Percentiles rank a stretch among this genome's conserved stretches.
phyloP scores from a whole-genome alignment of 148 eudicot genomes.

The Camellia japonica region DNA sequence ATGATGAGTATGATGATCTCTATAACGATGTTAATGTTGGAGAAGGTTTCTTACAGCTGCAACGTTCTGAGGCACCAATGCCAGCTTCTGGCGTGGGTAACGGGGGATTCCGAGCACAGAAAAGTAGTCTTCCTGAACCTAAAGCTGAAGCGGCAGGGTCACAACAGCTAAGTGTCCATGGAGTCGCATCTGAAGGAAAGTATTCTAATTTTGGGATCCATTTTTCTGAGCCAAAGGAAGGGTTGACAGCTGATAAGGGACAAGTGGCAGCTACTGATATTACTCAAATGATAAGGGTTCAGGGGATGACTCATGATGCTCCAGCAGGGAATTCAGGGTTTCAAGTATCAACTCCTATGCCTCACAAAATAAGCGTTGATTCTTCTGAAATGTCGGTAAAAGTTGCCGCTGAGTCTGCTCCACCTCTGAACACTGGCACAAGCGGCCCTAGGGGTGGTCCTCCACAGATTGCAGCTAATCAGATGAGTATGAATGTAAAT shows the following conservation, averaged over 20 bases:
- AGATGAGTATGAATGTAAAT: slow-evolving; percentile 35
- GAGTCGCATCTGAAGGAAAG: slow-evolving; percentile 36
- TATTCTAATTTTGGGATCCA: slow-evolving; percentile 33
- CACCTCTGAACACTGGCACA: slow-evolving; percentile 27
- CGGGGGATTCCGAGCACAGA: slow-evolving; percentile 45
- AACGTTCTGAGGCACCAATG: slow-evolving; percentile 53
- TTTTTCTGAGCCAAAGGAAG: slow-evolving; percentile 42
- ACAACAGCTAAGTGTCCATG: slow-evolving; percentile 31
- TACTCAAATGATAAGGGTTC: slow-evolving; percentile 35
- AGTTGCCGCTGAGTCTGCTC: slow-evolving; percentile 26
- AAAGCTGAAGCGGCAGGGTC: slow-evolving; percentile 36
- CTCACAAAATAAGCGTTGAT: slow-evolving; percentile 35
- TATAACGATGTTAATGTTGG: slow-evolving; percentile 94
- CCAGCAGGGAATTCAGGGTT: slow-evolving; percentile 41
- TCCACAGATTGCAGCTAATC: slow-evolving; percentile 43
- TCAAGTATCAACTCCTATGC: slow-evolving; percentile 44
- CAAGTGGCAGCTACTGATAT: slow-evolving; percentile 35
- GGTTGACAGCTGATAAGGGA: slow-evolving; percentile 28
- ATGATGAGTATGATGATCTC: slow-evolving; percentile 86
- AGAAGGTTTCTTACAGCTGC: slow-evolving; percentile 69
- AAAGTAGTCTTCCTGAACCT: slow-evolving; percentile 42
- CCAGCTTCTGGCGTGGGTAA: slow-evolving; percentile 38
- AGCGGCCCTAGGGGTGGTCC: slow-evolving; percentile 40
- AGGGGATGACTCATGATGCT: slow-evolving; percentile 37
- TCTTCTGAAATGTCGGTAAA: slow-evolving; percentile 25